Evolutionary conservation across 352 stramenopile genomes (phyloP).

Genomic region (Pythium insidiosum): DNA sequence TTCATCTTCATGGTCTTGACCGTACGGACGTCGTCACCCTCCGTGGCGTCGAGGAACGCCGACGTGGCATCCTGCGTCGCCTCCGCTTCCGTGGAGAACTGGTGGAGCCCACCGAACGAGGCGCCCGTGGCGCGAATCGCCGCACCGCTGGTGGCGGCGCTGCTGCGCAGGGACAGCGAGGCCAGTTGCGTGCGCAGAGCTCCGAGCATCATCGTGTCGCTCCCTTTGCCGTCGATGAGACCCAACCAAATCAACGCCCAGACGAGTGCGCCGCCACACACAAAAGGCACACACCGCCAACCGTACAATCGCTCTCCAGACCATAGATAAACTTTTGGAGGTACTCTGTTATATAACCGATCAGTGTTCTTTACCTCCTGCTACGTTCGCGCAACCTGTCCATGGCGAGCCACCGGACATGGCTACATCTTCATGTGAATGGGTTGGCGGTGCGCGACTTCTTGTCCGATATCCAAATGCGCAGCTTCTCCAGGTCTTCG

Average conservation of each 20-base stretch:
- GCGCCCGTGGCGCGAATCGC: too few species aligned
- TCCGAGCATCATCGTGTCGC: slow-evolving; percentile 35
- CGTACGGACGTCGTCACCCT: slow-evolving; percentile 34
- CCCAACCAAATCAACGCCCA: not conserved
- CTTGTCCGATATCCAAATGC: slow-evolving; percentile 85
- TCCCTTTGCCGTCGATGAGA: not conserved
- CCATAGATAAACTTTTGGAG: too few species aligned
- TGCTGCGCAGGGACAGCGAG: slow-evolving; percentile 49
- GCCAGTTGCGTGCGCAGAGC: slow-evolving; percentile 47
- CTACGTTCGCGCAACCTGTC: too few species aligned
- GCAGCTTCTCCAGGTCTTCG: slow-evolving; percentile 66
- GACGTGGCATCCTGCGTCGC: slow-evolving; percentile 36
- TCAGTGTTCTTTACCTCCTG: too few species aligned
- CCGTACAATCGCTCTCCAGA: too few species aligned
- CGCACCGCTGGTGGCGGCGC: slow-evolving; percentile 13
- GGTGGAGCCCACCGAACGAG: too few species aligned
- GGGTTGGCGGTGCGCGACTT: slow-evolving; percentile 72
- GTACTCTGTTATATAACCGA: too few species aligned
- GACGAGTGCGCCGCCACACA: not conserved
- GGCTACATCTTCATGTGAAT: slow-evolving; percentile 32
- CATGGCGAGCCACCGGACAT: too few species aligned
- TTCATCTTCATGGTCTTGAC: slow-evolving; percentile 81
- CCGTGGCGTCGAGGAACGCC: slow-evolving; percentile 55
- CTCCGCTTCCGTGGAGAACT: slow-evolving; percentile 11
- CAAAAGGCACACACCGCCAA: too few species aligned